A percentile compares a stretch with the other conserved stretches of the same genome.
phyloP scores from a whole-genome alignment of 176 grass and related monocot species.

The sorghum (Sorghum bicolor) region Sorghum_bicolor_NCBIv3 NC_012878.2:4290501-4291000 shows the following conservation, averaged over 20 bases:
- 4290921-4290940: not conserved
- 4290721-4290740: conserved; percentile 23
- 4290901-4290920: not conserved
- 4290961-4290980: not conserved
- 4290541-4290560: conserved; percentile 71
- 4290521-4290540: conserved; percentile 83
- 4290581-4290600: conserved; percentile 13
- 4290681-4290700: not conserved
- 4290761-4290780: conserved; percentile 88
- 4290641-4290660: not conserved
- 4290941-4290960: not conserved
- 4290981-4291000: not conserved
- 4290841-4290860: not conserved
- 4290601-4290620: not conserved
- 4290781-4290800: conserved; percentile 87
- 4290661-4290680: not conserved
- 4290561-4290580: conserved; percentile 98
- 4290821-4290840: conserved; percentile 77
- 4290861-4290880: conserved; percentile 12
- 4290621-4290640: not conserved
- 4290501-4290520: conserved; percentile 87
- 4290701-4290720: conserved; percentile 4
- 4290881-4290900: not conserved
- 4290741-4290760: conserved; percentile 76
- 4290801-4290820: conserved; percentile 75